Evolutionary conservation across 108 stramenopile genomes (phyloP).

Genomic region (Heterococcus sp.): DNA sequence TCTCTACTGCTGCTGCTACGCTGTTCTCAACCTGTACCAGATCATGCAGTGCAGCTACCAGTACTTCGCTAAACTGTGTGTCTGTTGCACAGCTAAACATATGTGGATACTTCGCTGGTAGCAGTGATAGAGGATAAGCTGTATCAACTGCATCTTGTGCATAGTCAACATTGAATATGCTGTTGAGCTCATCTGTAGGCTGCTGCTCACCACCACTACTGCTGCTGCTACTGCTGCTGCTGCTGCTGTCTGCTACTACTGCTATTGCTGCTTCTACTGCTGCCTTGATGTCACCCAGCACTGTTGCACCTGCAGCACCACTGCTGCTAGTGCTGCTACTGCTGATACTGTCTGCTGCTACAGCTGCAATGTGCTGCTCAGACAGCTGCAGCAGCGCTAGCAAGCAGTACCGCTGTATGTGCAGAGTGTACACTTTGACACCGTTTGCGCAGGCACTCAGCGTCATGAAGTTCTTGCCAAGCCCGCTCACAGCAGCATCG

Average conservation of each 20-base stretch:
- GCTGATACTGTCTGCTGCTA: no score
- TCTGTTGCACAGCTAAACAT: no score
- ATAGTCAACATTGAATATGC: not conserved
- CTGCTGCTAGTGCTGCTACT: no score
- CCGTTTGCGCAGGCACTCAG: constrained; percentile 12
- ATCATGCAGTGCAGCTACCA: not conserved
- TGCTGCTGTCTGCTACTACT: not conserved
- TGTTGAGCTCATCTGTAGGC: not conserved
- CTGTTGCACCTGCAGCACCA: not conserved
- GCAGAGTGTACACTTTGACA: constrained; percentile 30
- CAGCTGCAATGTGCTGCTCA: no score
- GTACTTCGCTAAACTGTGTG: no score
- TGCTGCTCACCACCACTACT: no score
- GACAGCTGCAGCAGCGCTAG: not conserved
- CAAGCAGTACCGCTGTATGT: constrained; percentile 14
- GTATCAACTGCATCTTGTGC: no score
- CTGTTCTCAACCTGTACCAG: not conserved
- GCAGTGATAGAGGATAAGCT: no score
- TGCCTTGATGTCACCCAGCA: not conserved
- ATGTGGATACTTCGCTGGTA: no score
- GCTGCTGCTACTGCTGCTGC: not conserved
- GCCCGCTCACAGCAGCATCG: constrained; percentile 12
- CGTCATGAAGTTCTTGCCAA: constrained; percentile 42
- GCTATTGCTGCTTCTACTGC: not conserved
- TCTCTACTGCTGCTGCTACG: not conserved